Base-by-base conservation (phyloP, 2,329 filamentous ascomycete genomes). In the Huntiella abstrusa region DNA sequence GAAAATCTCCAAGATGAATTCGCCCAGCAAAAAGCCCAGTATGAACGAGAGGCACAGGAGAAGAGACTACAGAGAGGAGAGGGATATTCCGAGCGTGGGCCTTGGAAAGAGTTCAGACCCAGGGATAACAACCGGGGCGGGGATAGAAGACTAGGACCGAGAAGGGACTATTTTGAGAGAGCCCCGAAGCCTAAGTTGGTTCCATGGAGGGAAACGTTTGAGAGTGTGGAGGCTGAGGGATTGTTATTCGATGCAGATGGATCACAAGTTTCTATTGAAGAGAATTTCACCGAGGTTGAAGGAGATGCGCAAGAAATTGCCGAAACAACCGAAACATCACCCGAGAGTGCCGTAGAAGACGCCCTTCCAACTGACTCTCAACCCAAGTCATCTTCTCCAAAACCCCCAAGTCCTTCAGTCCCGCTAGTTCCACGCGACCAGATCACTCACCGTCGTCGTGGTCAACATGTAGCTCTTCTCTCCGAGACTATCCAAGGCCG, bases 401-500 rank as follows among this genome's bases (percentile, higher is more conserved):
- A 10, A 1, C 6, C 22, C 6, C 8, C 22, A 28, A 10, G 22
- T 7, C 22, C 22, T 10, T 28, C 22, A 28, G 22, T 28, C 6
- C 22, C 2, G 12, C 19, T 15, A 16, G 44, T 41, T 34, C 13
- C 41, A 5, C 15, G 16, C 17, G 19, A 47, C 33, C 39, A 35
- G 7, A 50, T 50, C 33, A 44, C 41, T 11, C 11, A 19, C n/a
- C 28, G 41, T 13, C 44, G 45, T 19, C 45, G 35, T 8, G 40
- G 33, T 15, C 49, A 49, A 8, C 49, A 36, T 15, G 47, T 51
- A 10, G 33, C 43, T 2, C 16, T 51, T 12, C 15, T 34, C 17
- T 19, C 43, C 2, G 46, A 51, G 35, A 12, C 45, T 19, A 51
- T 65, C 4, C 56, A 56, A 1, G 53, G 60, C 12, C 52, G 54